Evolutionary conservation across 2,329 filamentous ascomycete genomes (phyloP), one percentile per base, ranked within the genome.

Genomic region (Xylariomycetidae sp.): DNA sequence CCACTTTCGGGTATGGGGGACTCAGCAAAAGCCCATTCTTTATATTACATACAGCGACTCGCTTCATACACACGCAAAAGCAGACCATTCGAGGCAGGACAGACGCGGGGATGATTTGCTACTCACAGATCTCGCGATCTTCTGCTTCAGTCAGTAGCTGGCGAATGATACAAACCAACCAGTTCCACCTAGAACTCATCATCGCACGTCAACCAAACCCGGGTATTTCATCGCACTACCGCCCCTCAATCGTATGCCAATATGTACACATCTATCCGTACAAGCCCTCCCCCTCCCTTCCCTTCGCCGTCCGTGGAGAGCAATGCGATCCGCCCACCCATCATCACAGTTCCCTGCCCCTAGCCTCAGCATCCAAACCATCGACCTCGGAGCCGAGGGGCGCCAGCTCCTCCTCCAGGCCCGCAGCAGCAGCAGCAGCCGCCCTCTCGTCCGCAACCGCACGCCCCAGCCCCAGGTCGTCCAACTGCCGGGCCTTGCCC

Each of bases 361-460:
- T 53, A 4, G 59, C 59, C 48, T 60, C 58, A 1, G 61, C 59
- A 39, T 67, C 62, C 29, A 65, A 37, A 5, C 46, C 53, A 38
- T 61, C 63, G 27, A 61, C 53, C 42, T 66, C 62, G 10, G 33
- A 40, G 5, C 53, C 57, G 5, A 54, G 31, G 19, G 54, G 53
- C 32, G 53, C 47, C 28, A 46, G 45, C 32, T 48, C 49, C 7
- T 16, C 26, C 7, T 8, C 7, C 6, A 13, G 6, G n/a, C 24
- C 24, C 13, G 18, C 10, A 13, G 39, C 19, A 9, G 25, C 39
- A 18, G 43, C 40, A 14, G n/a, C 23, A 18, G 15, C 12, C 5
- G 14, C 9, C 8, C 12, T 12, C 8, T 8, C 12, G 8, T 19
- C 22, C 27, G 24, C 20, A 6, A 10, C 27, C 14, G 15, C 14